Conservation (phyloP, 139 green algal species). For the Closterium sp. region DNA sequence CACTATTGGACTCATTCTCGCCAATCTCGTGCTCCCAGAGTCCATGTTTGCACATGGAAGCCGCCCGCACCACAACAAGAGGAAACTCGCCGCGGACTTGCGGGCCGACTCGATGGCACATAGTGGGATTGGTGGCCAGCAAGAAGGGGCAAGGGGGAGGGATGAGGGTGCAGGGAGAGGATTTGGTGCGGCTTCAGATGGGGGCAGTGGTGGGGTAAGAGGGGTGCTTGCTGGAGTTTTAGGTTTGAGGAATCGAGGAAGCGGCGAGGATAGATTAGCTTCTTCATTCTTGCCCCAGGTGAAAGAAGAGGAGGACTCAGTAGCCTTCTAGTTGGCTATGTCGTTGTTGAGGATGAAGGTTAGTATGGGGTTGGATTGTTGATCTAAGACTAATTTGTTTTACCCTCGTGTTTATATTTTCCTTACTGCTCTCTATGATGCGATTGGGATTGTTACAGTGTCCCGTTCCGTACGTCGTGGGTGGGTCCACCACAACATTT, state of each 20-base stretch:
- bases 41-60: conserved; percentile 6
- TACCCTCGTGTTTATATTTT: too few relatives aligned
- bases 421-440: too few relatives aligned
- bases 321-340: neutral
- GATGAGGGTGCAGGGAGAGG: neutral
- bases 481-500: too few relatives aligned
- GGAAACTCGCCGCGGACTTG: neutral
- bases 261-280: neutral
- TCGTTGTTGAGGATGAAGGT: too few relatives aligned
- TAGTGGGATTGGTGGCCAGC: neutral
- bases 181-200: neutral
- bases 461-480: too few relatives aligned
- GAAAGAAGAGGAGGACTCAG: neutral
- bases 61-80: neutral
- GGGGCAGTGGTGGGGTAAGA: neutral
- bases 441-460: too few relatives aligned
- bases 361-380: too few relatives aligned
- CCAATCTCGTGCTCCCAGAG: conserved; percentile 25
- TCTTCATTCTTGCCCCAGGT: neutral
- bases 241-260: neutral
- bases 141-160: neutral
- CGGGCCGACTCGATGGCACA: neutral
- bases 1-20: conserved; percentile 33
- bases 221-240: neutral
- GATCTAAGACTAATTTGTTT: too few relatives aligned